Percentiles rank a stretch among this genome's conserved stretches.
phyloP scores from a whole-genome alignment of 2,329 filamentous ascomycete species.

The Paraconiothyrium sp. region DNA sequence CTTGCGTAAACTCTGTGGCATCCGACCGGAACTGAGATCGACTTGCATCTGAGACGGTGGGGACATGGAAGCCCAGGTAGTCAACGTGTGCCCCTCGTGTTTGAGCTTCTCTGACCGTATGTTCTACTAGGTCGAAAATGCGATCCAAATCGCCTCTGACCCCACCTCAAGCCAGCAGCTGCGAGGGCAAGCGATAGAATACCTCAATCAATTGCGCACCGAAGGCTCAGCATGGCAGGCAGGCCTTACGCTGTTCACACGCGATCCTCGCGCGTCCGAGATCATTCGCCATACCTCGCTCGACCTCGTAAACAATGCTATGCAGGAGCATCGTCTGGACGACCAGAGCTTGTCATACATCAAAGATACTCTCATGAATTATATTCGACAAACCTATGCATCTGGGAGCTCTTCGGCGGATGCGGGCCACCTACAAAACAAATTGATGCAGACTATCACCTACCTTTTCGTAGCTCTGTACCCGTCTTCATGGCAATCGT shows the following conservation, averaged over 20 bases:
- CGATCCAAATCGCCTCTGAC: conserved; percentile 93
- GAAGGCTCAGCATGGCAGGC: conserved; percentile 91
- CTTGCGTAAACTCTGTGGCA: conserved; percentile 25
- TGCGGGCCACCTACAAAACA: conserved; percentile 85
- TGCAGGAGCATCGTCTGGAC: conserved; percentile 82
- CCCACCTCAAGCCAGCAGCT: conserved; percentile 72
- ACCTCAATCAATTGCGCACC: conserved; percentile 77
- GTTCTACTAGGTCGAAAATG: conserved; percentile 79
- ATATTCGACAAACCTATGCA: conserved; percentile 80
- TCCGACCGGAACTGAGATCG: conserved; percentile 20
- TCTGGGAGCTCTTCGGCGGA: conserved; percentile 70
- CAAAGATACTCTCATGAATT: conserved; percentile 82
- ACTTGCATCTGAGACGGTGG: conserved; percentile 38
- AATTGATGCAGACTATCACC: conserved; percentile 94
- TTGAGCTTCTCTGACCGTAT: conserved; percentile 8
- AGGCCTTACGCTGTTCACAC: conserved; percentile 85
- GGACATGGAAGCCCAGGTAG: conserved; percentile 52
- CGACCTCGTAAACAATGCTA: conserved; percentile 91
- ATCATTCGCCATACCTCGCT: conserved; percentile 88
- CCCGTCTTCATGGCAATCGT: conserved; percentile 83
- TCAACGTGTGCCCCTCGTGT: conserved; percentile 16
- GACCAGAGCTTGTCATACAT: conserved; percentile 76
- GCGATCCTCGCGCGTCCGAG: conserved; percentile 78
- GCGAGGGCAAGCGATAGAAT: conserved; percentile 89
- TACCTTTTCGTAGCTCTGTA: conserved; percentile 92